phyloP scores from a whole-genome alignment of 768 basidiomycete species.

The Tricholoma saponaceum region DNA sequence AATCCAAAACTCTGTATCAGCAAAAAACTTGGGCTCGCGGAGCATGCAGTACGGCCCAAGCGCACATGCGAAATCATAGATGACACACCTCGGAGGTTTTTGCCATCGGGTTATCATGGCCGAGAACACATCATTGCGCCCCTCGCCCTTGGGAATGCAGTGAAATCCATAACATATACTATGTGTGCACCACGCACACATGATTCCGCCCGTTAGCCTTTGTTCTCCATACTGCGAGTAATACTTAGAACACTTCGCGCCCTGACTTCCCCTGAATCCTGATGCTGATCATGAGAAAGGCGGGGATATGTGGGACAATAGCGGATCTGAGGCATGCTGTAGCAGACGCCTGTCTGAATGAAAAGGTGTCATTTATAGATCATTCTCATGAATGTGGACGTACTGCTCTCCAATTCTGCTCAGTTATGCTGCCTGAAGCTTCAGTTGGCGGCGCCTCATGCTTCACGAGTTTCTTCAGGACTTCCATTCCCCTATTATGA shows the following conservation, averaged over 20 bases:
- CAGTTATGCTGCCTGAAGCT: not conserved
- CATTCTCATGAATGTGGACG: not conserved
- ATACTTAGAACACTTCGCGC: slow-evolving; percentile 1
- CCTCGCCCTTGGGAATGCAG: slow-evolving; percentile 15
- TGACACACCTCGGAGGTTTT: slow-evolving; percentile 21
- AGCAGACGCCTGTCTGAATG: not conserved
- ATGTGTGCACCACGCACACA: slow-evolving; percentile 17
- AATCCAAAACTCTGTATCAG: slow-evolving; percentile 28
- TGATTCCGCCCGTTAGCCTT: slow-evolving; percentile 13
- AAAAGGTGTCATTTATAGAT: not conserved
- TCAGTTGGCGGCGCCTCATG: not conserved
- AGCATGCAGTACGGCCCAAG: slow-evolving; percentile 23
- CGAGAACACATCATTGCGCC: slow-evolving; percentile 13
- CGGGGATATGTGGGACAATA: not conserved
- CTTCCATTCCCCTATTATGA: not conserved
- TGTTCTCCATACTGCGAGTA: slow-evolving; percentile 1
- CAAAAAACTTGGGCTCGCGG: slow-evolving; percentile 25
- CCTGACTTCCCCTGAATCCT: not conserved
- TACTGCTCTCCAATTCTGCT: not conserved
- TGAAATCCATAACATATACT: slow-evolving; percentile 20
- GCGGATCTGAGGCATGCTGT: slow-evolving; percentile 1
- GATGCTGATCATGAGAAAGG: not conserved
- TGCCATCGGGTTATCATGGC: slow-evolving; percentile 23
- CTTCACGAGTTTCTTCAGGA: not conserved
- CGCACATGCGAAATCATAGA: slow-evolving; percentile 31